phyloP scores from a whole-genome alignment of 1,139 yeast species.

The Diutina catenulata region DNA sequence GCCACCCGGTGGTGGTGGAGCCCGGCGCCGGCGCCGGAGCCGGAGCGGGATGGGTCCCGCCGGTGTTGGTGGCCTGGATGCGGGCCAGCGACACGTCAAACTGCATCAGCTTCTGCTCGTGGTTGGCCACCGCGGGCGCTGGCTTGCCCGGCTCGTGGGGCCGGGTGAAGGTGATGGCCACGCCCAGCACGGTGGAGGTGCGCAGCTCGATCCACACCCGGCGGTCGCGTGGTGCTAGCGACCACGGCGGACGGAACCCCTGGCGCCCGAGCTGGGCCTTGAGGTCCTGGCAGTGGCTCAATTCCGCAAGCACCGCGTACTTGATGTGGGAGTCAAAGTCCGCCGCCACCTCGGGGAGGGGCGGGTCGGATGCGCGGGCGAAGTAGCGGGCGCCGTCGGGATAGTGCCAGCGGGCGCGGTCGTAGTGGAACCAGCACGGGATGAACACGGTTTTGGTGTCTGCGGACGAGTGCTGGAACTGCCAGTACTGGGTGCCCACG shows the following conservation, averaged over 20 bases:
- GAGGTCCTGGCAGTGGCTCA: neutral
- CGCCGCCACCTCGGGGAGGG: neutral
- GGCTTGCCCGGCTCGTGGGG: neutral
- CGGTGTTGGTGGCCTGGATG: neutral
- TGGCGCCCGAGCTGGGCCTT: neutral
- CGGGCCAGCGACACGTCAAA: too few species aligned
- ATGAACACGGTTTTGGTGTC: neutral
- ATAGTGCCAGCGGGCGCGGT: neutral
- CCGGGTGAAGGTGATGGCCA: neutral
- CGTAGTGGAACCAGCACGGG: conserved; percentile 4
- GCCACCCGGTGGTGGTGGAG: too few species aligned
- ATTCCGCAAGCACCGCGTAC: neutral
- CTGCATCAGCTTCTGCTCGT: too few species aligned
- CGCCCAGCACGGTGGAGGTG: neutral
- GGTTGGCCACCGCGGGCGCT: too few species aligned
- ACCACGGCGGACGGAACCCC: neutral
- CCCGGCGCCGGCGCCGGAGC: too few species aligned
- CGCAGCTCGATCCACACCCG: conserved; percentile 1
- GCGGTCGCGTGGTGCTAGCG: neutral
- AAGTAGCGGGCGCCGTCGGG: neutral
- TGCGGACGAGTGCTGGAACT: neutral
- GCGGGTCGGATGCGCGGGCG: neutral
- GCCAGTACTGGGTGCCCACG: neutral
- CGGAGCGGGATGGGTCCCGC: too few species aligned
- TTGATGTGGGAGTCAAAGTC: neutral